These are phyloP conservation scores for Magnusiomyces clavatus DNA, from an alignment of 1,139 yeast genomes.

Conservation along the genomic window DNA sequence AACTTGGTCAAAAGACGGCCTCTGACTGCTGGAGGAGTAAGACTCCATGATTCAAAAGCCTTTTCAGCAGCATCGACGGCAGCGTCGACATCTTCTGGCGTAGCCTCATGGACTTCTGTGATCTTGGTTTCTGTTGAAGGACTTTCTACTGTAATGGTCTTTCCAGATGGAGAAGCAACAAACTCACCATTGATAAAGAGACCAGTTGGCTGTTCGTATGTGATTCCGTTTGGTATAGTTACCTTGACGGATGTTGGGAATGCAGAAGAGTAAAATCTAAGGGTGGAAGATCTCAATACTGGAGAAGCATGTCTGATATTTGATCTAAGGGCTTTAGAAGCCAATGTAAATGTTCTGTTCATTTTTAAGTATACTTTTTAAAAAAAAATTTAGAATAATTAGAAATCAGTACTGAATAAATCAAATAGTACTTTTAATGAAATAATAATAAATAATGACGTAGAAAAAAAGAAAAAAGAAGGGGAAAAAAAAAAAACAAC, in stretches of 20 bases:
- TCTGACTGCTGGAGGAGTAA: constrained; percentile 44
- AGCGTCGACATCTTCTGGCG: constrained; percentile 44
- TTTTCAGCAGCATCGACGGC: constrained; percentile 50
- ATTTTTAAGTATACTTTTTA: not conserved
- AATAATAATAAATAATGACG: no score
- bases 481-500: not conserved
- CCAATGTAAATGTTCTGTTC: constrained; percentile 9
- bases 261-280: constrained; percentile 2
- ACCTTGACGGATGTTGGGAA: constrained; percentile 31
- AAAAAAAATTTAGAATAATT: no score
- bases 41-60: constrained; percentile 43
- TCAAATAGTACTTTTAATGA: not conserved
- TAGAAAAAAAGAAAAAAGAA: no score
- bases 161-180: constrained; percentile 40
- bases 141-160: constrained; percentile 47
- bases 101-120: constrained; percentile 45
- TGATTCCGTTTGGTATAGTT: constrained; percentile 55
- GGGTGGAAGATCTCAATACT: constrained; percentile 2
- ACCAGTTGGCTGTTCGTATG: constrained; percentile 58
- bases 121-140: constrained; percentile 52
- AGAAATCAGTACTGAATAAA: not conserved
- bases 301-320: constrained; percentile 2
- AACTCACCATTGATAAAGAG: constrained; percentile 58
- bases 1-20: constrained; percentile 51
- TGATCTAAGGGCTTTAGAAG: constrained; percentile 11